phyloP scores from a whole-genome alignment of 1,284 basidiomycete genomes.

The Cutaneotrichosporon sp. region DNA sequence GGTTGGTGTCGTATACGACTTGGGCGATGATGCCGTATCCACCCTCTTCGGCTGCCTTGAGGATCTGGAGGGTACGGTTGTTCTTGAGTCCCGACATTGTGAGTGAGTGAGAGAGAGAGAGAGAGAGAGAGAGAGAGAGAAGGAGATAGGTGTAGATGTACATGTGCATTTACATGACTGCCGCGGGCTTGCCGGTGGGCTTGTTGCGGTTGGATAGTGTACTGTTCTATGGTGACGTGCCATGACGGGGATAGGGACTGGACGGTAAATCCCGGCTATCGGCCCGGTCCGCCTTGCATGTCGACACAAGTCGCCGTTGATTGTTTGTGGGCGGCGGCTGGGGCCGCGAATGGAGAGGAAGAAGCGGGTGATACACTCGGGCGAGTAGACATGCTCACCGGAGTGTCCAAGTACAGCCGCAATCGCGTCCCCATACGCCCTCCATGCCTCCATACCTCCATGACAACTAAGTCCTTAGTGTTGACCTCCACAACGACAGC shows the following conservation, averaged over 20 bases:
- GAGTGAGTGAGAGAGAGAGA: background rate
- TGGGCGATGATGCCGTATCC: conserved; percentile 47
- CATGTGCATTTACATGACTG: background rate
- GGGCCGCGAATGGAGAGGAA: too few relatives aligned
- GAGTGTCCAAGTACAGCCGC: too few relatives aligned
- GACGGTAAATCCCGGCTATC: background rate
- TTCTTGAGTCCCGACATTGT: conserved; percentile 35
- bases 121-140: background rate
- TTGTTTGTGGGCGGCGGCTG: background rate
- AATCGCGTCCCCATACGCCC: too few relatives aligned
- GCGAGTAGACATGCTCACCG: too few relatives aligned
- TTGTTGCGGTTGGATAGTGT: background rate
- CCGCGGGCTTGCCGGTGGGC: background rate
- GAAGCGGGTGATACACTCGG: too few relatives aligned
- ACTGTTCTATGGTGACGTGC: too few relatives aligned
- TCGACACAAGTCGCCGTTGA: background rate
- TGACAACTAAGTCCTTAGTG: too few relatives aligned
- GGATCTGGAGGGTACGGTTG: conserved; percentile 51
- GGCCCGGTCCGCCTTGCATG: background rate
- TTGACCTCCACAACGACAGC: too few relatives aligned
- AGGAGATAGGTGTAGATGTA: background rate
- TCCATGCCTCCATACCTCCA: too few relatives aligned
- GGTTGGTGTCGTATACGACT: conserved; percentile 45
- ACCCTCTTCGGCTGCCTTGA: conserved; percentile 48
- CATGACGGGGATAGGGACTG: background rate